These are phyloP conservation scores for Calonectria pauciramosa DNA, from an alignment of 2,329 filamentous ascomycete species.

Conservation along the genomic window DNA sequence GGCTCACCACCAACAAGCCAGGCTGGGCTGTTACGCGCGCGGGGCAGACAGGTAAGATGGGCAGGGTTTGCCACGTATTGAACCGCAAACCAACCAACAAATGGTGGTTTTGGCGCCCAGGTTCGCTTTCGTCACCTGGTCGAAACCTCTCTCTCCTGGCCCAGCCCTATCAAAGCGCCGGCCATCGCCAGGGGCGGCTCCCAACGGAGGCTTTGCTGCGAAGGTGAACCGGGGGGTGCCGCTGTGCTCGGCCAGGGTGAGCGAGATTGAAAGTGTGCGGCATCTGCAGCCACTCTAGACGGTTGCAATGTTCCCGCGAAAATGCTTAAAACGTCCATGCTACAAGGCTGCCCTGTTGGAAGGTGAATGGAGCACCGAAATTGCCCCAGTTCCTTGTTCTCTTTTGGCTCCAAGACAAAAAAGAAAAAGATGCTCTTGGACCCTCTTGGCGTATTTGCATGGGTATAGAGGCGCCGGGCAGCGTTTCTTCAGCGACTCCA, in stretches of 20 bases:
- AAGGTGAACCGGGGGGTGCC: background rate
- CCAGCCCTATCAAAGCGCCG: conserved; percentile 40
- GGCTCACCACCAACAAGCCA: conserved; percentile 25
- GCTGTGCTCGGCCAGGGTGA: conserved; percentile 34
- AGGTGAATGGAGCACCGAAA: conserved; percentile 26
- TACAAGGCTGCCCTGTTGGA: conserved; percentile 1
- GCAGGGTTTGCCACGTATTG: background rate
- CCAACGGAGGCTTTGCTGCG: conserved; percentile 6
- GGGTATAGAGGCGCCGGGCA: background rate
- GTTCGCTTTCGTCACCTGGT: background rate
- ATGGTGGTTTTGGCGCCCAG: background rate
- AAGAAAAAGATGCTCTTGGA: background rate
- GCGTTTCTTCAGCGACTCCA: conserved; percentile 33
- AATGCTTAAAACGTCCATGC: conserved; percentile 1
- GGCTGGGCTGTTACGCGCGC: background rate
- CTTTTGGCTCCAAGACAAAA: conserved; percentile 10
- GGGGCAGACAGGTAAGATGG: background rate
- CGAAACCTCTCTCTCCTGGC: background rate
- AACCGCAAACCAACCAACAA: background rate
- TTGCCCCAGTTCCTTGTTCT: conserved; percentile 18
- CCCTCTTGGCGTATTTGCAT: background rate
- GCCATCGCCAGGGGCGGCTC: conserved; percentile 27
- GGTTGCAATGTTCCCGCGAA: conserved; percentile 17
- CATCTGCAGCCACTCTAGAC: conserved; percentile 25
- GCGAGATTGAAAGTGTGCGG: conserved; percentile 39